Evolutionary conservation across 2,329 filamentous ascomycete genomes (phyloP), one percentile per base, ranked within the genome.

Genomic region (Phyllosticta ampelicida): DNA sequence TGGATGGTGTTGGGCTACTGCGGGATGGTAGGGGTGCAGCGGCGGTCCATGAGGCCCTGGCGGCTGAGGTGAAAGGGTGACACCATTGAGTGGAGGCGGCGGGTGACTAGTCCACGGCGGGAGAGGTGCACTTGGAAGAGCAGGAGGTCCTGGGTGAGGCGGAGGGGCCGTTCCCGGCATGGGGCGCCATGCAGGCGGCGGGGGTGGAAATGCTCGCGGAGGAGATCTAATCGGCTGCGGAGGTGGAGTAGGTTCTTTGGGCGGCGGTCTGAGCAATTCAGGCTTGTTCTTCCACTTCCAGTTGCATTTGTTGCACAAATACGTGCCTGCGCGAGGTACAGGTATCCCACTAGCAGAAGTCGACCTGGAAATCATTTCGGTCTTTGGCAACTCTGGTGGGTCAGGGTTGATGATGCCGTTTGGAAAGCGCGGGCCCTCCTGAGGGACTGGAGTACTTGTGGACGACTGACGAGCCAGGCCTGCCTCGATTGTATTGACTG

Each of bases 271-370:
- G 18, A 61, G 54, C 8, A 61, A 52, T 30, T 68, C 64, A 2
- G 65, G 63, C 9, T 65, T 69, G 54, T 75, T 67, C 60, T 73
- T 68, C 61, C 71, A 74, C 65, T 74, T 74, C 68, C 75, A 72
- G 62, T 77, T 74, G 61, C 76, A 78, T 60, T 76, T 77, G 63
- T 78, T 74, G 60, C 76, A 78, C n/a, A 76, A 62, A 54, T 72
- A 77, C 5, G 63, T 54, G n/a, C 50, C 53, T 11, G 56, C 20
- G 64, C 65, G 30, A 56, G 57, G 56, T 6, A 58, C 11, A 18
- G 56, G 56, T 3, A 58, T 61, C 62, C 20, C 56, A 66, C 62
- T 44, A 66, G 67, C 11, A 59, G 18, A 19, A 36, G 59, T 20
- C 58, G 59, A 16, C n/a, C 36, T 44, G 11, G 36, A 44, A n/a